Evolutionary conservation across 371 early-diverging fungal genomes (phyloP), one percentile per base, ranked within the genome.

Genomic region (Saksenaea vasiformis): DNA sequence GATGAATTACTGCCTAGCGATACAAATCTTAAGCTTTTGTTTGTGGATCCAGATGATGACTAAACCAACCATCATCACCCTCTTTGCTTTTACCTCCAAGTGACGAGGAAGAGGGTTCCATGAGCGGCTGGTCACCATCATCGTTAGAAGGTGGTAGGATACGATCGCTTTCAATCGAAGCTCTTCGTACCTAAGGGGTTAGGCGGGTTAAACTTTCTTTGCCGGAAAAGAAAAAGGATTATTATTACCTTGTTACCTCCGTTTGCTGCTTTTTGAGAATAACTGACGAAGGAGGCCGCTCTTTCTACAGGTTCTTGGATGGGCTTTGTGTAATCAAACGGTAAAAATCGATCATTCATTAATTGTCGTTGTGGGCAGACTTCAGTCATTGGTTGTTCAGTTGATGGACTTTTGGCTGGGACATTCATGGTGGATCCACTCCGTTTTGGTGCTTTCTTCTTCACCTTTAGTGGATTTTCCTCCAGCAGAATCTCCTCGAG

Each of bases 401-500:
- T 67, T 8, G 41, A 38, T 28, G 31, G 34, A 22, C 41, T 58
- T 35, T 68, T 70, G 8, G 60, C 44, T 27, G 65, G 39, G 0
- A 41, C 71, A 64, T 54, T 68, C 68, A 64, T 9, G 70, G 71
- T 15, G 83, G 78, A 47, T 22, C 51, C 63, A 38, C 68, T 67
- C 17, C 59, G 51, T 55, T 67, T 67, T 1, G 68, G 68, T 24
- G 27, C 53, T 22, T 47, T 47, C 24, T 47, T 47, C 11, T 47
- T 47, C 22, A 47, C 51, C 22, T 47, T 47, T 34, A 96, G 78
- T 3, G 97, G 95, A 60, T 91, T 91, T 34, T 96, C 95, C 65
- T 96, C 98, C 59, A 95, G 76, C 39, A 96, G 70, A 34, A 96
- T 74, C 66, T 98, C 98, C 64, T 97, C 97, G 1, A 97, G 82